Evolutionary conservation across 176 grass and related monocot genomes (phyloP).

Genomic region (Canna indica): DNA sequence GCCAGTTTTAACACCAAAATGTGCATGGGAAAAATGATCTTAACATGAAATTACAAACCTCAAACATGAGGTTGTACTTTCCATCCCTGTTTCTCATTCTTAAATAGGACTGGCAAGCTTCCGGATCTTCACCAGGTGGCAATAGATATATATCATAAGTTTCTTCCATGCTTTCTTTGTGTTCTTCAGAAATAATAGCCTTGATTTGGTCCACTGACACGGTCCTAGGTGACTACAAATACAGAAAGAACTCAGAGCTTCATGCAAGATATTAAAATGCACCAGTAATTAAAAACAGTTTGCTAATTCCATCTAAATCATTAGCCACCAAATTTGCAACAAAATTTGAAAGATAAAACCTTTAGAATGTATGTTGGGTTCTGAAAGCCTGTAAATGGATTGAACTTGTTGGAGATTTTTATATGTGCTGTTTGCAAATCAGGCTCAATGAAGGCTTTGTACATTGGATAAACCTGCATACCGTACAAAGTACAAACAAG

Average conservation of each 20-base stretch:
- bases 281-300: not conserved
- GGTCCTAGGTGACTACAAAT: slow-evolving; percentile 54
- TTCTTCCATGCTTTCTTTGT: slow-evolving; percentile 68
- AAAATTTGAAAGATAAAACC: slow-evolving; percentile 25
- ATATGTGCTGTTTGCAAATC: slow-evolving; percentile 88
- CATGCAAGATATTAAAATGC: not conserved
- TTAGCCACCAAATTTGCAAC: not conserved
- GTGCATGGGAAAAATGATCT: not conserved
- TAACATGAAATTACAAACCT: slow-evolving; percentile 44
- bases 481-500: slow-evolving; percentile 1
- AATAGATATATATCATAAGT: slow-evolving; percentile 98
- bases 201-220: slow-evolving; percentile 75
- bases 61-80: slow-evolving; percentile 98
- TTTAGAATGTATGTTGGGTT: slow-evolving; percentile 98
- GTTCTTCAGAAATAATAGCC: slow-evolving; percentile 53
- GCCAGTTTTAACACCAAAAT: not conserved
- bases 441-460: slow-evolving; percentile 98
- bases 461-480: slow-evolving; percentile 96
- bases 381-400: slow-evolving; percentile 85
- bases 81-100: slow-evolving; percentile 98
- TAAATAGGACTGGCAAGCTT: slow-evolving; percentile 92
- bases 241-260: slow-evolving; percentile 7
- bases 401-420: slow-evolving; percentile 84
- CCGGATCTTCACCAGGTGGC: slow-evolving; percentile 96
- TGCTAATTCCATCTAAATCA: not conserved